These are phyloP conservation scores for Fusarium devonianum DNA, from an alignment of 2,329 filamentous ascomycete species.

Conservation along the genomic window DNA sequence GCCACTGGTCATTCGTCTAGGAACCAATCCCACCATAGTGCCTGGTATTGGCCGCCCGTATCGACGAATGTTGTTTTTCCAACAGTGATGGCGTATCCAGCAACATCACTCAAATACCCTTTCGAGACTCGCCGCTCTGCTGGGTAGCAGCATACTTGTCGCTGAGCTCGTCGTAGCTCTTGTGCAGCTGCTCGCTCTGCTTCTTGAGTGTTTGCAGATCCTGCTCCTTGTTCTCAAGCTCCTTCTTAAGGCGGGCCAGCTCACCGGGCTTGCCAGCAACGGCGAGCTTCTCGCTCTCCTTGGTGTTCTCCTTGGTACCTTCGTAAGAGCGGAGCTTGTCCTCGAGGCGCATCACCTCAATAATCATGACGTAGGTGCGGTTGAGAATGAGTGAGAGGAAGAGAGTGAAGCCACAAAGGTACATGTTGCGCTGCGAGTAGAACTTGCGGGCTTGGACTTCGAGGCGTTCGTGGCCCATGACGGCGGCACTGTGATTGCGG, in stretches of 20 bases:
- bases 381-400: conserved; percentile 99
- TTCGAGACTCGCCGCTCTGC: conserved; percentile 61
- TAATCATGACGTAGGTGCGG: conserved; percentile 97
- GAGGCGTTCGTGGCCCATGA: conserved; percentile 92
- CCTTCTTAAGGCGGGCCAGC: conserved; percentile 71
- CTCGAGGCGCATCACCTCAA: conserved; percentile 89
- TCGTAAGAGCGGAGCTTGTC: conserved; percentile 88
- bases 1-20: background rate
- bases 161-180: conserved; percentile 85
- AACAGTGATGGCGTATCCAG: background rate
- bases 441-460: conserved; percentile 99
- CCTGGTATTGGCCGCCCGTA: background rate
- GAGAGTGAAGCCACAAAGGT: conserved; percentile 98
- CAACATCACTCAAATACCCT: conserved; percentile 56
- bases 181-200: conserved; percentile 82
- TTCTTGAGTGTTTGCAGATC: conserved; percentile 91
- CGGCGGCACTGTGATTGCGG: conserved; percentile 61
- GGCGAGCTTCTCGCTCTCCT: conserved; percentile 75
- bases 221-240: conserved; percentile 79
- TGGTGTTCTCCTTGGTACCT: conserved; percentile 60
- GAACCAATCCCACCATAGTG: background rate
- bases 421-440: conserved; percentile 99
- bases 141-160: conserved; percentile 76
- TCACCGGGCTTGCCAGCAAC: conserved; percentile 78
- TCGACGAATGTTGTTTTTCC: background rate